These are phyloP conservation scores for Mycena belliarum DNA, from an alignment of 768 basidiomycete species.

Conservation along the genomic window DNA sequence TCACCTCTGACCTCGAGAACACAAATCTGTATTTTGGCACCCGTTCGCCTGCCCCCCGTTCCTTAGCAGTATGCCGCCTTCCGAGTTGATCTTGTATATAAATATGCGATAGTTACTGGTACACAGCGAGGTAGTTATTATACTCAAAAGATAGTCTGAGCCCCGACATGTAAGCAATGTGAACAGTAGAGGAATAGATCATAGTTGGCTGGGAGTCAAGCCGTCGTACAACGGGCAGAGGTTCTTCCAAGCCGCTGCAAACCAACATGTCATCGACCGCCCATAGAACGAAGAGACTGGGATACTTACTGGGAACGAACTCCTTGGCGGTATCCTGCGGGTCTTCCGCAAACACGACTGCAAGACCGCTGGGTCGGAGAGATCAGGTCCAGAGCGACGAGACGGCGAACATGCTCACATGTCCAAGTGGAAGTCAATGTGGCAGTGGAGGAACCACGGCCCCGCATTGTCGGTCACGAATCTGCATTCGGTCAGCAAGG, in stretches of 20 bases:
- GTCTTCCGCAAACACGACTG: slow-evolving; percentile 10
- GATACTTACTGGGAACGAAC: slow-evolving; percentile 1
- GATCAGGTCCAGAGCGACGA: neutral
- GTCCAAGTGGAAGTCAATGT: slow-evolving; percentile 13
- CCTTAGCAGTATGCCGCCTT: too few species aligned
- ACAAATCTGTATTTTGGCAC: too few species aligned
- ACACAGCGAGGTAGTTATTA: neutral
- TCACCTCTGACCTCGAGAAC: too few species aligned
- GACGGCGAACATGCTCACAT: neutral
- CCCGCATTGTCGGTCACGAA: slow-evolving; percentile 20
- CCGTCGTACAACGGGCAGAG: slow-evolving; percentile 11
- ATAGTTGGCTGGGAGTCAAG: slow-evolving; percentile 2
- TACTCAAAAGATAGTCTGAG: neutral
- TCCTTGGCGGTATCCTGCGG: neutral
- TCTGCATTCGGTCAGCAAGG: neutral
- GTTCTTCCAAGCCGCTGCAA: slow-evolving; percentile 9
- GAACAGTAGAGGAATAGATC: neutral
- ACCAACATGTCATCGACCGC: neutral
- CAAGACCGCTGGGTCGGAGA: neutral
- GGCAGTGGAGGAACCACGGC: slow-evolving; percentile 20
- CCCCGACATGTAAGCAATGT: neutral
- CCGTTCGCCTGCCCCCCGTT: too few species aligned
- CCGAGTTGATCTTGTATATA: too few species aligned
- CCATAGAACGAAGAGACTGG: too few species aligned
- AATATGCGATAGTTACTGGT: too few species aligned